phyloP scores from a whole-genome alignment of 768 basidiomycete species.

The Boletus reticuloceps region DNA sequence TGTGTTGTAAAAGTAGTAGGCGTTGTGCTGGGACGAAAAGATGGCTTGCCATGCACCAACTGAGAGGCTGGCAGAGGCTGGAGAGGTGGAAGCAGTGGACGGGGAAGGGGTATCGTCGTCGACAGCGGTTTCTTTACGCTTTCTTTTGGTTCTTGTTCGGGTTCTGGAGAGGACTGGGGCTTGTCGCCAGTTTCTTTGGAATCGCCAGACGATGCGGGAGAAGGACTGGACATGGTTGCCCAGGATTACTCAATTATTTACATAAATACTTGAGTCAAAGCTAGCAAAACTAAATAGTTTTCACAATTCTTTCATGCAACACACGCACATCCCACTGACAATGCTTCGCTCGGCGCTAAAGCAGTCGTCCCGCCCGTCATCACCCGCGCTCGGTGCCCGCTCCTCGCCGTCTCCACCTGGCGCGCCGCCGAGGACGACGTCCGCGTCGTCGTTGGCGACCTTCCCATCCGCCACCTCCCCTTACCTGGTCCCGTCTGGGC shows the following conservation, averaged over 20 bases:
- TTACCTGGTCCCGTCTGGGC: constrained; percentile 13
- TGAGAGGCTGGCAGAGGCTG: constrained; percentile 19
- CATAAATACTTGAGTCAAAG: background rate
- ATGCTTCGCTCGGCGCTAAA: constrained; percentile 57
- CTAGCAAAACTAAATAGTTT: constrained; percentile 9
- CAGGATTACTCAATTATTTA: no score
- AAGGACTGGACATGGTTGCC: constrained; percentile 14
- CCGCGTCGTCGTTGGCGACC: constrained; percentile 15
- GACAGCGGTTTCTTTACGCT: background rate
- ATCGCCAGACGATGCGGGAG: background rate
- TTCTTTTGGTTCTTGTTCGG: constrained; percentile 1
- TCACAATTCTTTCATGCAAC: background rate
- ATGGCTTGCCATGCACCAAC: constrained; percentile 72
- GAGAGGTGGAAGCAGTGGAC: background rate
- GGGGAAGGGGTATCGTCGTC: constrained; percentile 1
- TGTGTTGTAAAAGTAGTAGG: constrained; percentile 85
- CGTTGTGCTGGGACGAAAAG: constrained; percentile 70
- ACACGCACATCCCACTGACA: constrained; percentile 11
- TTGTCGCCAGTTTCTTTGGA: background rate
- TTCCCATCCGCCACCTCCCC: constrained; percentile 22
- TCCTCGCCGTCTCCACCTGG: constrained; percentile 26
- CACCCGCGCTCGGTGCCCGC: constrained; percentile 11
- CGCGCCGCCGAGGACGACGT: constrained; percentile 12
- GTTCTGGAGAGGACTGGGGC: background rate
- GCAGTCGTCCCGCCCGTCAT: constrained; percentile 32